phyloP scores from a whole-genome alignment of 441 rosid genomes.

The Erodium moschatum region DNA sequence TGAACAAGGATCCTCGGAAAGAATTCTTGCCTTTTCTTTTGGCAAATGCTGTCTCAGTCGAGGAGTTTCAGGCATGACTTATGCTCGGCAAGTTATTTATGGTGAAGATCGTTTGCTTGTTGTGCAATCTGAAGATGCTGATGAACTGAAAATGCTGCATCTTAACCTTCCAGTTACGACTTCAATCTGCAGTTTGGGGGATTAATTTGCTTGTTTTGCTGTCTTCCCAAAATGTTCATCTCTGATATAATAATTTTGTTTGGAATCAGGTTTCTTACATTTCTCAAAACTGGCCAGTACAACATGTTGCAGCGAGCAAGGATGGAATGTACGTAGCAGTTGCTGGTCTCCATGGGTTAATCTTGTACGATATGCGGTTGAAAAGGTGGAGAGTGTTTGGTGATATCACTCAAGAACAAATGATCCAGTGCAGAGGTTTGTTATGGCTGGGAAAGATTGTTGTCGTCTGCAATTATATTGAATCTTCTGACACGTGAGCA shows the following conservation, averaged over 20 bases:
- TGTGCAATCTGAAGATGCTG: constrained; percentile 92
- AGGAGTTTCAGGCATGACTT: constrained; percentile 94
- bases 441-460: constrained; percentile 91
- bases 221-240: constrained; percentile 19
- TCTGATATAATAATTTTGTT: constrained; percentile 25
- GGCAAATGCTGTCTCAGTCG: constrained; percentile 92
- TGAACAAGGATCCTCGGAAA: constrained; percentile 78
- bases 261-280: constrained; percentile 68
- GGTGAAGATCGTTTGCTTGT: constrained; percentile 95
- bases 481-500: constrained; percentile 72
- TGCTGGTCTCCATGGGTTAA: constrained; percentile 90
- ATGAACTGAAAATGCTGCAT: constrained; percentile 85
- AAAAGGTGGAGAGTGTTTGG: constrained; percentile 97
- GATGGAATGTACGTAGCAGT: constrained; percentile 93
- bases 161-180: constrained; percentile 85
- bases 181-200: constrained; percentile 18
- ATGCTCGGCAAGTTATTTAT: constrained; percentile 86
- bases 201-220: constrained; percentile 16
- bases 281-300: constrained; percentile 96
- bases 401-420: constrained; percentile 89
- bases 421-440: constrained; percentile 89
- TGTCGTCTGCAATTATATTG: constrained; percentile 80
- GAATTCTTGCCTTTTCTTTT: constrained; percentile 86
- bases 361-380: constrained; percentile 69
- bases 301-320: constrained; percentile 95